A percentile compares a stretch with the other conserved stretches of the same genome.
phyloP scores from a whole-genome alignment of 164 flowering plant species.

The Platanus orientalis region DNA sequence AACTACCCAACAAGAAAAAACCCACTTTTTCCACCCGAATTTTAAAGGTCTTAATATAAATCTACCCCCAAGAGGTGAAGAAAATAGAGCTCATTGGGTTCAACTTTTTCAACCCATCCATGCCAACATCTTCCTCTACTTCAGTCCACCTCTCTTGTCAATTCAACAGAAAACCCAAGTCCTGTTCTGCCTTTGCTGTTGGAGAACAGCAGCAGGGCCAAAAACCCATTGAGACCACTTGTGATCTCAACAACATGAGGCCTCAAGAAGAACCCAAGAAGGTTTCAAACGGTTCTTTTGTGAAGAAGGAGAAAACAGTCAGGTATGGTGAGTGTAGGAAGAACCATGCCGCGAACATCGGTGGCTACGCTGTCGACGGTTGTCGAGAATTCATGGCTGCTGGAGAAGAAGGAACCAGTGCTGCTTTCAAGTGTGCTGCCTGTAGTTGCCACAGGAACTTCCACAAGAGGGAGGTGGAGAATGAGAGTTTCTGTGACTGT shows the following conservation, averaged over 20 bases:
- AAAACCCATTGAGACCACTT: background rate
- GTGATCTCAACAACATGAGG: conserved; percentile 20
- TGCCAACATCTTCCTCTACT: conserved; percentile 12
- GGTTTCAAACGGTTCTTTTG: conserved; percentile 19
- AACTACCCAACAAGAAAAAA: conserved; percentile 8
- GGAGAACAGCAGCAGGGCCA: conserved; percentile 1
- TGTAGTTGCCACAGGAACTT: conserved; percentile 39
- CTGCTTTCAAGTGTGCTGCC: conserved; percentile 34
- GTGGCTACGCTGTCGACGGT: conserved; percentile 36
- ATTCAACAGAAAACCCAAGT: conserved; percentile 9
- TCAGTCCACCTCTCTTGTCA: conserved; percentile 12
- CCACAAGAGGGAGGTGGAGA: conserved; percentile 28
- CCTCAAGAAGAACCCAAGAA: conserved; percentile 20
- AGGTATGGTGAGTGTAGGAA: conserved; percentile 35
- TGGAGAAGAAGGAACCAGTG: conserved; percentile 38
- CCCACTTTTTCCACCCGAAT: conserved; percentile 1
- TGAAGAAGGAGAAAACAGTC: conserved; percentile 15
- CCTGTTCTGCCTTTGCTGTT: background rate
- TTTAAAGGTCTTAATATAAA: background rate
- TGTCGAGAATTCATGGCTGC: conserved; percentile 37
- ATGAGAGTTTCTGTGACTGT: conserved; percentile 18
- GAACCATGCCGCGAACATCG: conserved; percentile 36
- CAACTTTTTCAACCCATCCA: conserved; percentile 4
- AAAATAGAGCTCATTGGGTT: too few species aligned
- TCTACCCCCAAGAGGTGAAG: conserved; percentile 8